Evolutionary conservation across 768 basidiomycete genomes (phyloP).

Genomic region (Sporobolomyces roseus): DNA sequence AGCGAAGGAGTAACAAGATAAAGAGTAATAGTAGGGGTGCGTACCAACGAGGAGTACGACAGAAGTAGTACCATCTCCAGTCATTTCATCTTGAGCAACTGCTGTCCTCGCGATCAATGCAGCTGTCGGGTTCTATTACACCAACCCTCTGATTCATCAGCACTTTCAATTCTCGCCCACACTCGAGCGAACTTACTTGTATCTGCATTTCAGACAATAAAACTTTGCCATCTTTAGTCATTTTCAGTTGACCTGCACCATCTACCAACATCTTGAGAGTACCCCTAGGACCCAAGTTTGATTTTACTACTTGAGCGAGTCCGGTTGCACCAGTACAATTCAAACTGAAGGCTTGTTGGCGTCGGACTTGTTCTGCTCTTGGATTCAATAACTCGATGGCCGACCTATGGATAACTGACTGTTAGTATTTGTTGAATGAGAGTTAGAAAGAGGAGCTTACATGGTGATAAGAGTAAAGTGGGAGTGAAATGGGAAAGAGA

Average conservation of each 20-base stretch:
- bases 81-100: constrained; percentile 97
- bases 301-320: constrained; percentile 92
- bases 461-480: neutral
- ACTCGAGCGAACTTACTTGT: constrained; percentile 49
- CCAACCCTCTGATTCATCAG: neutral
- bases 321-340: constrained; percentile 67
- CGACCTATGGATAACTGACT: too few relatives aligned
- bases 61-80: constrained; percentile 96
- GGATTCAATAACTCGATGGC: constrained; percentile 50
- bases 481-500: neutral
- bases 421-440: too few relatives aligned
- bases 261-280: constrained; percentile 99
- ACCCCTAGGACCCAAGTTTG: constrained; percentile 96
- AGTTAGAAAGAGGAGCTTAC: neutral
- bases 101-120: constrained; percentile 99
- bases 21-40: too few relatives aligned
- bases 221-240: constrained; percentile 99
- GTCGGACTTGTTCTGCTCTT: constrained; percentile 49
- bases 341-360: constrained; percentile 51
- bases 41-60: constrained; percentile 82
- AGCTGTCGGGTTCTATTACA: constrained; percentile 76
- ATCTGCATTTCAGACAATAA: constrained; percentile 99
- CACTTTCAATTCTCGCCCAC: too few relatives aligned
- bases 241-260: constrained; percentile 96
- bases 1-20: neutral